A percentile compares a stretch with the other conserved stretches of the same genome.
These are phyloP conservation scores for Jaapia argillacea DNA, from an alignment of 768 basidiomycete species.

Conservation along the genomic window DNA sequence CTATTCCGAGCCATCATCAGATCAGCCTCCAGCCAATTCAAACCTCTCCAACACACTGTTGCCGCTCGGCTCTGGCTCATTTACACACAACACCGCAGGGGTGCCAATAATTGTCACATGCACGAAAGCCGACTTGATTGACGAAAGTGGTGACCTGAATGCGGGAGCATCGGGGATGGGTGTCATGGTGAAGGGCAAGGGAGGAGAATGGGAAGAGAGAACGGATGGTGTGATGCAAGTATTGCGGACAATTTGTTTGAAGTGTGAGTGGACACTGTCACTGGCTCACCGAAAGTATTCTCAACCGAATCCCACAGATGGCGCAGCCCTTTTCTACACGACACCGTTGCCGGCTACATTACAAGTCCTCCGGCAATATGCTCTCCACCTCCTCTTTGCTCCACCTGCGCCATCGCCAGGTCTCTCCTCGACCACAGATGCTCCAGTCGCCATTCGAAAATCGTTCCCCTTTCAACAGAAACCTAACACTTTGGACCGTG, in stretches of 20 bases:
- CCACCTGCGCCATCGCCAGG: slow-evolving; percentile 51
- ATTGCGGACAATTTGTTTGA: slow-evolving; percentile 84
- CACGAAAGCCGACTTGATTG: slow-evolving; percentile 89
- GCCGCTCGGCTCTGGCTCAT: slow-evolving; percentile 75
- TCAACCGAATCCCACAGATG: slow-evolving; percentile 35
- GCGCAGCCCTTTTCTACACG: slow-evolving; percentile 87
- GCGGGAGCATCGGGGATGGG: slow-evolving; percentile 76
- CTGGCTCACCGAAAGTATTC: neutral
- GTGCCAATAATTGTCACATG: slow-evolving; percentile 85
- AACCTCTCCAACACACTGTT: slow-evolving; percentile 60
- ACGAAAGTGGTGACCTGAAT: slow-evolving; percentile 66
- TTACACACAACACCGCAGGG: slow-evolving; percentile 81
- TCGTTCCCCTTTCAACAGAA: slow-evolving; percentile 82
- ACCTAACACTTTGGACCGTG: slow-evolving; percentile 89
- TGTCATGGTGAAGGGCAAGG: slow-evolving; percentile 86
- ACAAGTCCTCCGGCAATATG: slow-evolving; percentile 70
- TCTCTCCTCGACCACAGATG: slow-evolving; percentile 21
- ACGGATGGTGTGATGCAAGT: slow-evolving; percentile 95
- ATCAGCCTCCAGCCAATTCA: slow-evolving; percentile 52
- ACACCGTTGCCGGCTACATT: slow-evolving; percentile 72
- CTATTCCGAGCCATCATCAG: slow-evolving; percentile 72
- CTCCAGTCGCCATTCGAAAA: slow-evolving; percentile 48
- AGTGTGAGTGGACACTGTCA: slow-evolving; percentile 49
- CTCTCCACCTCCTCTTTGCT: slow-evolving; percentile 72
- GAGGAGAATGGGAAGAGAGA: slow-evolving; percentile 89